A percentile compares a stretch with the other conserved stretches of the same genome.
phyloP scores from a whole-genome alignment of 805 yeast species.

The Cyberlindnera bimundalis region DNA sequence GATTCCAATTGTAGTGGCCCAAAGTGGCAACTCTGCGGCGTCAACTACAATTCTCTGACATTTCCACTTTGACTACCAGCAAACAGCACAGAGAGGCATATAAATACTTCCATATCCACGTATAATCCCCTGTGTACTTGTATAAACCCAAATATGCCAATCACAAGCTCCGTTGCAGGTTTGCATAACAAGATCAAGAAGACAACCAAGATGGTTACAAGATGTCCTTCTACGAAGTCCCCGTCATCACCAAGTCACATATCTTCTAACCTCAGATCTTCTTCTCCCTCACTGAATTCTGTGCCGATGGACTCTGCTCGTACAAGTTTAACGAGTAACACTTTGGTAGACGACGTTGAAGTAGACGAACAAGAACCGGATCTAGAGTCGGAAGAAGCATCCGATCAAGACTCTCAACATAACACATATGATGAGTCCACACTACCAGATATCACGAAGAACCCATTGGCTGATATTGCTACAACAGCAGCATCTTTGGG shows the following conservation, averaged over 20 bases:
- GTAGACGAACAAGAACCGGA: neutral
- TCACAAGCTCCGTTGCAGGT: constrained; percentile 3
- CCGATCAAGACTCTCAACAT: too few relatives aligned
- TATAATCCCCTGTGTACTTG: too few relatives aligned
- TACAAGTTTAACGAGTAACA: neutral
- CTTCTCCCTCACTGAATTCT: too few relatives aligned
- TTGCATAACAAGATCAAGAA: constrained; percentile 7
- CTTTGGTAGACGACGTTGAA: neutral
- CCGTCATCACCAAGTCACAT: neutral
- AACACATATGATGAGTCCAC: neutral
- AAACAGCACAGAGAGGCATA: too few relatives aligned
- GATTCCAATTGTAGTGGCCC: too few relatives aligned
- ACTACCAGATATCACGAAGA: constrained; percentile 34
- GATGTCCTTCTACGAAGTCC: too few relatives aligned
- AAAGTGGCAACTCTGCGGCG: too few relatives aligned
- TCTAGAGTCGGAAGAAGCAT: neutral
- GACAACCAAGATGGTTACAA: neutral
- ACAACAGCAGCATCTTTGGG: constrained; percentile 46
- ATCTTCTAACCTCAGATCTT: neutral
- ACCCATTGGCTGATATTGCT: constrained; percentile 42
- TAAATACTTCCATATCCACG: too few relatives aligned
- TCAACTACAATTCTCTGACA: too few relatives aligned
- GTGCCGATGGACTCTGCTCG: neutral
- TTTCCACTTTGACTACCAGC: too few relatives aligned
- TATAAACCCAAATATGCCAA: constrained; percentile 1